Evolutionary conservation across 2,329 filamentous ascomycete genomes (phyloP).

Genomic region (Juglanconis juglandina): DNA sequence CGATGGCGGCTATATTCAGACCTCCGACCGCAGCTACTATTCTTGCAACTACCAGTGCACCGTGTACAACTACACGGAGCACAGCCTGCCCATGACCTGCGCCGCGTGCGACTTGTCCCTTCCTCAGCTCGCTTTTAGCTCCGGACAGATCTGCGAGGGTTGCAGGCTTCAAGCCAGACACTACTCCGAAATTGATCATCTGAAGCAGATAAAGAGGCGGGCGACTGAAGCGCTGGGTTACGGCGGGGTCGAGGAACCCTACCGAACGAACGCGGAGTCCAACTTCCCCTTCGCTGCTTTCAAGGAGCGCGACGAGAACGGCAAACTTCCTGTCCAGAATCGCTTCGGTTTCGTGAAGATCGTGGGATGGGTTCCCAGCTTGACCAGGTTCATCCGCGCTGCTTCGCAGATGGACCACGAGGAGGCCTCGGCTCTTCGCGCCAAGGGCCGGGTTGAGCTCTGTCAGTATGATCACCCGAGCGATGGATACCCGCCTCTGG

Average conservation of each 20-base stretch:
- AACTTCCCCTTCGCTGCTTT: conserved; percentile 1
- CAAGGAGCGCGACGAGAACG: background rate
- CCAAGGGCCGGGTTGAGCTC: background rate
- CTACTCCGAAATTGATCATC: background rate
- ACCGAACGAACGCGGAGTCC: background rate
- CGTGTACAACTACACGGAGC: conserved; percentile 1
- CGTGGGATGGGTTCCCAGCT: background rate
- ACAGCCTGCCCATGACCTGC: background rate
- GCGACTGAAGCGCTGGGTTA: background rate
- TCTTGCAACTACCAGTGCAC: conserved; percentile 1
- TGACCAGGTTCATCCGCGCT: background rate
- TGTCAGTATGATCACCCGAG: background rate
- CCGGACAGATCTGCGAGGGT: conserved; percentile 5
- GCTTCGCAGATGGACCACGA: background rate
- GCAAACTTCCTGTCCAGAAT: background rate
- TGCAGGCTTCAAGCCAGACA: background rate
- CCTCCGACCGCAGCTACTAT: background rate
- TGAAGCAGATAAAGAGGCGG: background rate
- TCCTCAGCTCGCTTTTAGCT: conserved; percentile 3
- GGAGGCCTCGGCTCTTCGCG: background rate
- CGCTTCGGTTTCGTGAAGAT: background rate
- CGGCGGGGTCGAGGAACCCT: background rate
- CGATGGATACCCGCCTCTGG: background rate
- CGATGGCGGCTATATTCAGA: conserved; percentile 5
- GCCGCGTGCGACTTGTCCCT: background rate